Evolutionary conservation across 2,329 filamentous ascomycete species (phyloP).

Genomic region (Dactylellina drechsleri): DNA sequence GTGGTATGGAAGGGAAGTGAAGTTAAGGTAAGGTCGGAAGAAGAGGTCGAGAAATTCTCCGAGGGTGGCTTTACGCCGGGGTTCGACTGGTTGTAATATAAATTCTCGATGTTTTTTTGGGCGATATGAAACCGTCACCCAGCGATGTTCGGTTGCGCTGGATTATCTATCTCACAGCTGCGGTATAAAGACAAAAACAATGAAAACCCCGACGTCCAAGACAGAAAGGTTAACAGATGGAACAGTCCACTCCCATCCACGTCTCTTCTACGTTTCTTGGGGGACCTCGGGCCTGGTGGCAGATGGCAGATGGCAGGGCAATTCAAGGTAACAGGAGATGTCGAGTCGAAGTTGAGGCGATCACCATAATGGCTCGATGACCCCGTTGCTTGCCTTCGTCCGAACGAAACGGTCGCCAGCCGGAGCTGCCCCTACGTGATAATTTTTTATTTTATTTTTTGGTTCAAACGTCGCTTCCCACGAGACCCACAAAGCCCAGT

Average conservation of each 20-base stretch:
- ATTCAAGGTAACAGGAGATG: constrained; percentile 39
- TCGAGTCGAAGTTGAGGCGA: constrained; percentile 27
- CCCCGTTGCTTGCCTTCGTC: constrained; percentile 33
- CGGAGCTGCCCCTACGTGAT: constrained; percentile 14
- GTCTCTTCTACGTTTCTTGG: background rate
- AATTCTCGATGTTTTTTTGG: constrained; percentile 17
- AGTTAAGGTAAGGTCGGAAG: constrained; percentile 6
- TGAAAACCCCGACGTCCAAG: constrained; percentile 1
- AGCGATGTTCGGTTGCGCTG: constrained; percentile 9
- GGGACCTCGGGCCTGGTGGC: too few species aligned
- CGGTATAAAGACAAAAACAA: constrained; percentile 30
- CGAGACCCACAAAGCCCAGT: constrained; percentile 36
- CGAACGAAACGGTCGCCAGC: constrained; percentile 36
- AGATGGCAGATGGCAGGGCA: constrained; percentile 21
- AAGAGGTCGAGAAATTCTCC: constrained; percentile 3
- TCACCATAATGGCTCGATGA: constrained; percentile 44
- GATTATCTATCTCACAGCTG: constrained; percentile 14
- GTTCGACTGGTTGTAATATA: constrained; percentile 2
- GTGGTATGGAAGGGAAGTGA: constrained; percentile 26
- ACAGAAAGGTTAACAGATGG: constrained; percentile 27
- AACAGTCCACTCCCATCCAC: constrained; percentile 31
- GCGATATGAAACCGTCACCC: constrained; percentile 34
- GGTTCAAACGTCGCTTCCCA: constrained; percentile 19
- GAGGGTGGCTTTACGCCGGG: constrained; percentile 35
- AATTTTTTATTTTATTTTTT: constrained; percentile 23